Percentiles rank a stretch among this genome's conserved stretches.
Conservation (phyloP, 805 yeast species). For the Candida loeiensis region DNA sequence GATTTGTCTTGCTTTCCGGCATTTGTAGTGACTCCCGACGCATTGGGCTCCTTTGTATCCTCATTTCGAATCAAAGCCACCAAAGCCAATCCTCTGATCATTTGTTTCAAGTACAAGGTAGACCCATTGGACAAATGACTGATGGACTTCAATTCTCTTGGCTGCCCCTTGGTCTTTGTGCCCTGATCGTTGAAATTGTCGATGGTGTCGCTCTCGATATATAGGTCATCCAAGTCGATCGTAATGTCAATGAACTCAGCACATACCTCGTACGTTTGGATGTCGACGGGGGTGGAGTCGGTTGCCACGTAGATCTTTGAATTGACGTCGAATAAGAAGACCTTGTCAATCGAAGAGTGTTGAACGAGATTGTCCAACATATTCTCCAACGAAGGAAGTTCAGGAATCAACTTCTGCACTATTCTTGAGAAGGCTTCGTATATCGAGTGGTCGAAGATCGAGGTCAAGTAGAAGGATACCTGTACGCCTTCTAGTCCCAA, state of each 20-base stretch:
- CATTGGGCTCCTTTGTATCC: conserved; percentile 22
- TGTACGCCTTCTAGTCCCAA: conserved; percentile 89
- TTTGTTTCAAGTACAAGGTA: conserved; percentile 78
- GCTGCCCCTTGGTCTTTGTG: conserved; percentile 8
- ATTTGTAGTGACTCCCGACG: conserved; percentile 3
- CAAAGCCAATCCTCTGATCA: conserved; percentile 89
- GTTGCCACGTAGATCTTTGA: conserved; percentile 95
- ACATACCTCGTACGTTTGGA: conserved; percentile 93
- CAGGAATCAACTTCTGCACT: conserved; percentile 86
- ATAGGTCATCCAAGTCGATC: conserved; percentile 76
- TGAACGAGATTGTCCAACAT: conserved; percentile 84
- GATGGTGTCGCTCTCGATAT: conserved; percentile 36
- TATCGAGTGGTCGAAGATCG: conserved; percentile 92
- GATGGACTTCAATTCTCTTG: conserved; percentile 54
- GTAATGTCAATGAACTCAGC: conserved; percentile 96
- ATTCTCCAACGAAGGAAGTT: conserved; percentile 82
- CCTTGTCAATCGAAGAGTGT: conserved; percentile 88
- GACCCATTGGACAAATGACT: conserved; percentile 80
- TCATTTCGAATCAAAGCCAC: conserved; percentile 82
- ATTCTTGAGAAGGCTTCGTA: conserved; percentile 94
- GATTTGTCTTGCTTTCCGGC: conserved; percentile 29
- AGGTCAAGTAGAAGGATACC: conserved; percentile 85
- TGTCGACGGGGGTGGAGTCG: conserved; percentile 92
- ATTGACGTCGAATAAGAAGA: conserved; percentile 85
- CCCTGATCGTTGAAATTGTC: conserved; percentile 11